A percentile compares a stretch with the other conserved stretches of the same genome.
Evolutionary conservation across 768 basidiomycete genomes (phyloP).

Genomic region (Trametopsis cervina): DNA sequence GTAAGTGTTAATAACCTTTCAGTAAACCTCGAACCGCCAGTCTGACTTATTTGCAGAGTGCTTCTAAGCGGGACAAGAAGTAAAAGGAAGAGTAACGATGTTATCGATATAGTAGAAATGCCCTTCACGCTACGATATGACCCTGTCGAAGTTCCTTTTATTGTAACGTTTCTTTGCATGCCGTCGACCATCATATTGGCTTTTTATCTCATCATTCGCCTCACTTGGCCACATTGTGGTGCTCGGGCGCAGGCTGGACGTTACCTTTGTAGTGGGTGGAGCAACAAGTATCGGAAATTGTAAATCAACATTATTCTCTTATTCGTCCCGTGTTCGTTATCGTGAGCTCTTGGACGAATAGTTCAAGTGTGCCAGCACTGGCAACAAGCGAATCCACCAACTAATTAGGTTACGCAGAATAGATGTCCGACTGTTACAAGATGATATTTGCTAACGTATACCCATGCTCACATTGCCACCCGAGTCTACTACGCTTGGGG

Average conservation of each 20-base stretch:
- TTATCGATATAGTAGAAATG: slow-evolving; percentile 23
- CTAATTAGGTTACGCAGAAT: background rate
- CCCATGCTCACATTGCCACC: no score
- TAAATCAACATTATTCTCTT: slow-evolving; percentile 11
- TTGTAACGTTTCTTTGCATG: slow-evolving; percentile 13
- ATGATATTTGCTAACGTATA: no score
- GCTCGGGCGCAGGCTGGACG: slow-evolving; percentile 1
- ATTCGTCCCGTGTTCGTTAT: background rate
- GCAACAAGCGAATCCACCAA: background rate
- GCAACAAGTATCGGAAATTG: slow-evolving; percentile 12
- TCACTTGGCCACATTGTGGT: slow-evolving; percentile 9
- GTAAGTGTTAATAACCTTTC: slow-evolving; percentile 10
- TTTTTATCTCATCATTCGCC: slow-evolving; percentile 5
- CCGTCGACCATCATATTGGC: slow-evolving; percentile 24
- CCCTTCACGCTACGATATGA: slow-evolving; percentile 23
- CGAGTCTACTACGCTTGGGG: no score
- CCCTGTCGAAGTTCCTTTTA: slow-evolving; percentile 10
- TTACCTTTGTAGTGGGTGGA: slow-evolving; percentile 6
- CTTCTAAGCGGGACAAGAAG: slow-evolving; percentile 23
- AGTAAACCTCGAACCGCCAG: background rate
- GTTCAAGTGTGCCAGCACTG: no score
- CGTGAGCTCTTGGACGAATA: background rate
- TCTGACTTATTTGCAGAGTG: slow-evolving; percentile 26
- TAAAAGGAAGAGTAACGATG: slow-evolving; percentile 18
- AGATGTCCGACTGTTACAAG: background rate